phyloP scores from a whole-genome alignment of 208 protist genomes.

The Wallacemonas sp. region DNA sequence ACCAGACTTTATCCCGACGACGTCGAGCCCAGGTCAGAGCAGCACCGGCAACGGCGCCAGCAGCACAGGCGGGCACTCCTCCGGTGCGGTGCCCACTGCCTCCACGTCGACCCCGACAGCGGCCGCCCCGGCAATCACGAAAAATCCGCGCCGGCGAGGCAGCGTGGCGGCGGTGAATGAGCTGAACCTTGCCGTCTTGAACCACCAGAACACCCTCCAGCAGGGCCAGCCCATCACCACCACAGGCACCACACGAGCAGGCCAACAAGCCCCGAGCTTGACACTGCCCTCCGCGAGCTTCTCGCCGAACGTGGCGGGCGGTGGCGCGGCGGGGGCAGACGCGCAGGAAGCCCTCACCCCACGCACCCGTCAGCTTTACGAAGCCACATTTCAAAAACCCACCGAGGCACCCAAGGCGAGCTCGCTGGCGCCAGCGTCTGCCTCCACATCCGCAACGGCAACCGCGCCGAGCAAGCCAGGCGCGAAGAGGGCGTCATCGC shows the following conservation, averaged over 20 bases:
- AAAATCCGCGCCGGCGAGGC: slow-evolving; percentile 5
- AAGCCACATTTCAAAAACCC: not conserved
- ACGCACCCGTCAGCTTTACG: slow-evolving; percentile 12
- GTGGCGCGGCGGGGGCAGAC: not conserved
- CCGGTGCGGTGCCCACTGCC: not conserved
- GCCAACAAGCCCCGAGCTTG: no score
- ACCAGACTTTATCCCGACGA: not conserved
- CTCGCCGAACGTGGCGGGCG: not conserved
- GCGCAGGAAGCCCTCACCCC: slow-evolving; percentile 14
- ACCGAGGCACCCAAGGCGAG: slow-evolving; percentile 1
- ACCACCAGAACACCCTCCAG: slow-evolving; percentile 8
- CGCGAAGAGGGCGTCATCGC: no score
- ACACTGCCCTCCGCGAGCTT: no score
- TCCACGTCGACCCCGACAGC: not conserved
- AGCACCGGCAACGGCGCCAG: not conserved
- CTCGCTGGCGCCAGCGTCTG: not conserved
- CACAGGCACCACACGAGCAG: not conserved
- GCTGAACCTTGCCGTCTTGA: slow-evolving; percentile 12
- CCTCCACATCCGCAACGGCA: not conserved
- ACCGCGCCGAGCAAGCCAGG: not conserved
- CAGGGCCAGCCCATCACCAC: not conserved
- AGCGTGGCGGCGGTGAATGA: slow-evolving; percentile 17
- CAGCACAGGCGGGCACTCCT: not conserved
- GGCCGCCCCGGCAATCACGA: not conserved
- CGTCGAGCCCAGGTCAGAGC: not conserved